Conservation (phyloP, 768 basidiomycete species). For the Sporobolomyces phaffii region DNA sequence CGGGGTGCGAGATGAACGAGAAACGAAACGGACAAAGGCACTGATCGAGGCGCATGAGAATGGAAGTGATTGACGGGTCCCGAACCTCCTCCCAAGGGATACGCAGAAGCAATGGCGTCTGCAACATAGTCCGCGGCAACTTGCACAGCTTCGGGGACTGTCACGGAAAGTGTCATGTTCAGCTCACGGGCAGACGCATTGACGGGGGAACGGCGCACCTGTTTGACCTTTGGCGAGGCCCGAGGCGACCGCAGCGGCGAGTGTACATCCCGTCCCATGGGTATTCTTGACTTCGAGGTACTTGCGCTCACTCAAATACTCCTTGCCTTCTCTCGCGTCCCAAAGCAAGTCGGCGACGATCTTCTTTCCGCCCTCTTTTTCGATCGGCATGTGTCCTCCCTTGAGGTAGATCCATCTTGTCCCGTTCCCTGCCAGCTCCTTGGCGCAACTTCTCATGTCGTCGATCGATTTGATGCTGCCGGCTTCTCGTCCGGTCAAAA, state of each 20-base stretch:
- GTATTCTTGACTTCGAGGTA: constrained; percentile 62
- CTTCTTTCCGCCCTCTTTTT: constrained; percentile 17
- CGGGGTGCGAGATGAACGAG: neutral
- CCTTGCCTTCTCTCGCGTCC: constrained; percentile 45
- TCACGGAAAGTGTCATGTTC: neutral
- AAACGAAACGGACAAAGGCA: constrained; percentile 56
- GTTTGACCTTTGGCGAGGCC: constrained; percentile 55
- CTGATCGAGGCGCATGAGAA: constrained; percentile 50
- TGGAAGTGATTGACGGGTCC: constrained; percentile 87
- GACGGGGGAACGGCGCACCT: constrained; percentile 45
- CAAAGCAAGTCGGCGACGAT: constrained; percentile 65
- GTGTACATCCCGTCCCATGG: constrained; percentile 78
- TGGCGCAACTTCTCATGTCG: constrained; percentile 59
- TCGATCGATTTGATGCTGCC: constrained; percentile 30
- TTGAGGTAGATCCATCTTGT: constrained; percentile 66
- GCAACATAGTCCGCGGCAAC: constrained; percentile 68
- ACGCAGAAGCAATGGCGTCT: constrained; percentile 64
- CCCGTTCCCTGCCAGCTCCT: constrained; percentile 52
- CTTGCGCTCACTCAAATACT: constrained; percentile 39
- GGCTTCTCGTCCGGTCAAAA: constrained; percentile 53
- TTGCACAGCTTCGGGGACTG: constrained; percentile 58
- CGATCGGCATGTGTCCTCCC: constrained; percentile 65
- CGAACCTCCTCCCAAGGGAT: constrained; percentile 63
- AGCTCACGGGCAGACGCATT: neutral
- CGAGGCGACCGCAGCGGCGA: constrained; percentile 74